These are phyloP conservation scores for Volutella citrinella DNA, from an alignment of 2,329 filamentous ascomycete genomes.

Conservation along the genomic window DNA sequence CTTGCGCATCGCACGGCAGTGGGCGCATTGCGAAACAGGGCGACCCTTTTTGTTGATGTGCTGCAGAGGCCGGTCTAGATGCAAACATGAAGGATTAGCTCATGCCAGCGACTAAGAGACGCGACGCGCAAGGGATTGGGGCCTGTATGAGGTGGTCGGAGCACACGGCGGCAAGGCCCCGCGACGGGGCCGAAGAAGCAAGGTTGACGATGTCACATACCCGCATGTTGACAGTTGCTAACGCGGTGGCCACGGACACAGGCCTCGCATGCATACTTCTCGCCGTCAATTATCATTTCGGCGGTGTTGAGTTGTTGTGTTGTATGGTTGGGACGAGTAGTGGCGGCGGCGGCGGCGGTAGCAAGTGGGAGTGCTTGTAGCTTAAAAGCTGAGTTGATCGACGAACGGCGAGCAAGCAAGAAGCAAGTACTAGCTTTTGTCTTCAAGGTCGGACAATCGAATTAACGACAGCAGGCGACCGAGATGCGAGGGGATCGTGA, in stretches of 20 bases:
- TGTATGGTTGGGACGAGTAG: slow-evolving; percentile 10
- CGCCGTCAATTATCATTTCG: slow-evolving; percentile 82
- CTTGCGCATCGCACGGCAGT: slow-evolving; percentile 95
- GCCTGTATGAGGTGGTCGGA: slow-evolving; percentile 1
- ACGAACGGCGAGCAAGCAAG: too few relatives aligned
- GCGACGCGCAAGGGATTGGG: too few relatives aligned
- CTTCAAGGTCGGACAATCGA: slow-evolving; percentile 13
- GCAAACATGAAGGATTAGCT: too few relatives aligned
- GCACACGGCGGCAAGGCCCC: background rate
- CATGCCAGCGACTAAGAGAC: too few relatives aligned
- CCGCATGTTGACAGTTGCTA: slow-evolving; percentile 94
- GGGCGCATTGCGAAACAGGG: slow-evolving; percentile 94
- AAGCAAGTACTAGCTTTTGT: slow-evolving; percentile 5
- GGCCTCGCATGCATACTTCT: slow-evolving; percentile 97
- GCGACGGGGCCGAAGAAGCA: slow-evolving; percentile 2
- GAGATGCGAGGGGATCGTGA: slow-evolving; percentile 7
- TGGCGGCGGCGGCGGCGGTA: slow-evolving; percentile 1
- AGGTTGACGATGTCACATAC: slow-evolving; percentile 54
- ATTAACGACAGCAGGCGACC: slow-evolving; percentile 12
- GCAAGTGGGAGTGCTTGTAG: too few relatives aligned
- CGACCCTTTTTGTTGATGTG: slow-evolving; percentile 98
- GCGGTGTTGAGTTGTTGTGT: slow-evolving; percentile 10
- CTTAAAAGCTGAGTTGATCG: too few relatives aligned
- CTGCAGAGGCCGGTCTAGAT: slow-evolving; percentile 81
- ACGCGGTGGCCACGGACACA: slow-evolving; percentile 98